Evolutionary conservation across 2,329 filamentous ascomycete genomes (phyloP), one percentile per base, ranked within the genome.

Genomic region (Nemania sp.): DNA sequence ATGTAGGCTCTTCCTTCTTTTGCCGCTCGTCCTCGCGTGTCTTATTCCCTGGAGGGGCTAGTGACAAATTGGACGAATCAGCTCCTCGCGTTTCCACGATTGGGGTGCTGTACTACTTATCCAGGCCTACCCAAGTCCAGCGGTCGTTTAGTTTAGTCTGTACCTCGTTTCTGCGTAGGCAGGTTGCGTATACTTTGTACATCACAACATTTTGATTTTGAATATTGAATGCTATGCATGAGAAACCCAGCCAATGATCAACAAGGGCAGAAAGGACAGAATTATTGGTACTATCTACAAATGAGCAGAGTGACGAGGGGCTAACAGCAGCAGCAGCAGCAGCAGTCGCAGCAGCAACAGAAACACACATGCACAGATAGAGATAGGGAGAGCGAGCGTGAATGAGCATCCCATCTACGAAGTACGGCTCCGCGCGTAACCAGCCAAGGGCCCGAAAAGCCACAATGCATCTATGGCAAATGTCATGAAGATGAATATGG

Each of bases 401-500:
- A 47, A 19, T 36, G 50, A 12, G 6, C 6, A 31, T 31, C 43
- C 43, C 49, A n/a, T n/a, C n/a, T n/a, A n/a, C n/a, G n/a, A n/a
- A n/a, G n/a, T 40, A 51, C 45, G 12, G 39, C 23, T 37, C 45
- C 12, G 39, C 19, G 23, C 37, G 47, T 33, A 45, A 34, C 43
- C 24, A 42, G 19, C 43, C 43, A 30, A 49, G 40, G 33, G 7
- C 20, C 33, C 30, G 31, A 49, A 46, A 49, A 28, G 23, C 24
- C 36, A 42, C 33, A 46, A 36, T 24, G 41, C 9, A 23, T 22
- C 6, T 12, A 46, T 23, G 22, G 3, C 20, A 40, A 24, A 26
- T 41, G n/a, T 28, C 39, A 41, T 44, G 30, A 46, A 54, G 48
- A 51, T 47, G 3, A 34, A 5, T 11, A 44, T 33, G 46, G 42